Percentiles rank a stretch among this genome's conserved stretches.
Conservation (phyloP, 495 filamentous ascomycete genomes). For the Clohesyomyces aquaticus region DNA sequence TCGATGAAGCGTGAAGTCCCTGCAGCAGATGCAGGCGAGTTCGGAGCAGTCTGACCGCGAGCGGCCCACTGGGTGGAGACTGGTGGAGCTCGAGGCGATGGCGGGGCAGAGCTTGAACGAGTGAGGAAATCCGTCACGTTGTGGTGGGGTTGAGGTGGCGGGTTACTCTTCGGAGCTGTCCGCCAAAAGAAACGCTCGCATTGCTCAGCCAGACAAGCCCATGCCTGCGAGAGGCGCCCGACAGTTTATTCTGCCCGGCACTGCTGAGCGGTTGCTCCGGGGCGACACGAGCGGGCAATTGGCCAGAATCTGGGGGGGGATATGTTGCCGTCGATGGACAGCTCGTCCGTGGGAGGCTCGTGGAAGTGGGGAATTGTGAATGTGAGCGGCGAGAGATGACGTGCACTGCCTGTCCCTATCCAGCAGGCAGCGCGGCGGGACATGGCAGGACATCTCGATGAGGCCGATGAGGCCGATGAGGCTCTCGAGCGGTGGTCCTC, state of each 20-base stretch:
- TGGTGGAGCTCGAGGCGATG: not conserved
- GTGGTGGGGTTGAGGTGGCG: not conserved
- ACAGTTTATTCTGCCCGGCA: too few relatives aligned
- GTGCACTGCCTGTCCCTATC: not conserved
- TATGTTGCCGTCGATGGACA: too few relatives aligned
- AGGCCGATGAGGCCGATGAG: not conserved
- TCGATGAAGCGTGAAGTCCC: not conserved
- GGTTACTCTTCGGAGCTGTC: conserved; percentile 10
- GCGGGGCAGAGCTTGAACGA: not conserved
- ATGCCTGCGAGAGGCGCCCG: not conserved
- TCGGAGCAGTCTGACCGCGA: not conserved
- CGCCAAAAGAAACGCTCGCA: not conserved
- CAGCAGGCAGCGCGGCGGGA: not conserved
- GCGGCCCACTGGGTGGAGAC: not conserved
- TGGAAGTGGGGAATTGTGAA: not conserved
- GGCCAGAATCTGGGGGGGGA: too few relatives aligned
- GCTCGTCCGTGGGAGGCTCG: too few relatives aligned
- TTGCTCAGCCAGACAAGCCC: conserved; percentile 1
- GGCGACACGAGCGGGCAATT: too few relatives aligned
- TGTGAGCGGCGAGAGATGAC: not conserved
- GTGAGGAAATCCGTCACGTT: not conserved
- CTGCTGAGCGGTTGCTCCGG: too few relatives aligned
- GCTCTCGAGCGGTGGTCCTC: not conserved
- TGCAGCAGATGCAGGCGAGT: conserved; percentile 5
- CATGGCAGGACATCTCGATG: too few relatives aligned